Evolutionary conservation across 345 rosid genomes (phyloP).

Genomic region (Tarenaya hassleriana): DNA sequence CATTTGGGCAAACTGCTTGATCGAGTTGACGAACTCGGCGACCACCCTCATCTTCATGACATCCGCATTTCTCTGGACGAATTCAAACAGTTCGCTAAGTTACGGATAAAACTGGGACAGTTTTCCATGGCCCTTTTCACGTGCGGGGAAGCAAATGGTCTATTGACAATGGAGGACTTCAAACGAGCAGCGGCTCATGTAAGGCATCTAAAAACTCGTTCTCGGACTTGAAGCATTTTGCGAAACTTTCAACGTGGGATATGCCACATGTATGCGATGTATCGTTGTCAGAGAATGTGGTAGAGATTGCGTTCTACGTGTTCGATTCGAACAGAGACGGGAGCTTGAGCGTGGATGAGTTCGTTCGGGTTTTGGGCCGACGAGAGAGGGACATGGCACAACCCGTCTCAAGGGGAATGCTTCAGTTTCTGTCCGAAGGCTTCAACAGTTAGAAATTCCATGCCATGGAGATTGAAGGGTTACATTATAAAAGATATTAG

Average conservation of each 20-base stretch:
- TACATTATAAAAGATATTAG: too few species aligned
- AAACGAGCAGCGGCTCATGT: slow-evolving; percentile 81
- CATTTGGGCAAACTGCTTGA: slow-evolving; percentile 58
- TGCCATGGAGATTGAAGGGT: too few species aligned
- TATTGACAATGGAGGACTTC: slow-evolving; percentile 65
- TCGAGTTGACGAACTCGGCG: slow-evolving; percentile 55
- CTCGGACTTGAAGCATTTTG: too few species aligned
- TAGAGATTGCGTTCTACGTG: slow-evolving; percentile 68
- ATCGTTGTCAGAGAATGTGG: slow-evolving; percentile 51
- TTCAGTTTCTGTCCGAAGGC: slow-evolving; percentile 41
- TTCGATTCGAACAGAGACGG: slow-evolving; percentile 74
- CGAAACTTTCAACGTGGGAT: too few species aligned
- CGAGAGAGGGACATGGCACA: slow-evolving; percentile 66
- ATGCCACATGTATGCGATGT: slow-evolving; percentile 84
- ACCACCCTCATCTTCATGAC: slow-evolving; percentile 42
- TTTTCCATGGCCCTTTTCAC: slow-evolving; percentile 85
- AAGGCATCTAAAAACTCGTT: slow-evolving; percentile 21
- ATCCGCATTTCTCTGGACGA: slow-evolving; percentile 59
- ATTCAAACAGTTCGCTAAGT: slow-evolving; percentile 71
- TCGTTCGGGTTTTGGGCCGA: slow-evolving; percentile 50
- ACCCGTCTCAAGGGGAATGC: slow-evolving; percentile 46
- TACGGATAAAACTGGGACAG: slow-evolving; percentile 66
- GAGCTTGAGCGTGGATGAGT: slow-evolving; percentile 60
- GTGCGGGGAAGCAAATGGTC: slow-evolving; percentile 71
- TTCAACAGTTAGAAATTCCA: too few species aligned